Conservation (phyloP, 2,329 filamentous ascomycete genomes). For the Fusarium concolor region DNA sequence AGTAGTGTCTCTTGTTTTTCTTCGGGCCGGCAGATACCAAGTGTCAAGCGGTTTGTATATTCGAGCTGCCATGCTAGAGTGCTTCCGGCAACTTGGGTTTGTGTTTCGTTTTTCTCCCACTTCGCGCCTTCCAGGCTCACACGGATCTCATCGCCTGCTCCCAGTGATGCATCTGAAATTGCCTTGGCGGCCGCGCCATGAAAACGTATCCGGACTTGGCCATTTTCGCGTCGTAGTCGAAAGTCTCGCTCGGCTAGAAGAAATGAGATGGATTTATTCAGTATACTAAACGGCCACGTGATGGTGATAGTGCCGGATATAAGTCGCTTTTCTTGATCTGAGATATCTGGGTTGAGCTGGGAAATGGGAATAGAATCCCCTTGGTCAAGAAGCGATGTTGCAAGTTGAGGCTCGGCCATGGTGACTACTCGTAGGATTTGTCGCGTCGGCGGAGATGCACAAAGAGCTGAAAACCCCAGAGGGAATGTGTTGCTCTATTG, state of each 20-base stretch:
- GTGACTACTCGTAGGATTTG: constrained; percentile 26
- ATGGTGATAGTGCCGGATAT: constrained; percentile 83
- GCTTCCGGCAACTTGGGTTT: constrained; percentile 61
- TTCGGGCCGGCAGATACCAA: constrained; percentile 58
- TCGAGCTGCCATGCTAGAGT: constrained; percentile 69
- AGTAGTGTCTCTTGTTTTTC: constrained; percentile 62
- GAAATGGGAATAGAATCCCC: constrained; percentile 64
- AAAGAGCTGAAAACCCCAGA: constrained; percentile 19
- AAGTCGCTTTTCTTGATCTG: constrained; percentile 54
- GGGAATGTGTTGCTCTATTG: constrained; percentile 9
- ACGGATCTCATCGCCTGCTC: constrained; percentile 81
- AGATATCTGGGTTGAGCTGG: constrained; percentile 62
- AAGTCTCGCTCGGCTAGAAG: constrained; percentile 88
- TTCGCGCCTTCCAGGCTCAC: constrained; percentile 76
- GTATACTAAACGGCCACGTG: constrained; percentile 90
- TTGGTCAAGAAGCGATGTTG: constrained; percentile 42
- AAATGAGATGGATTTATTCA: constrained; percentile 78
- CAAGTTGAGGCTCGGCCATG: constrained; percentile 44
- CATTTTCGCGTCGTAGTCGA: constrained; percentile 78
- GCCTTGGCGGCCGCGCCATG: constrained; percentile 75
- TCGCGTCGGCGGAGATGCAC: constrained; percentile 29
- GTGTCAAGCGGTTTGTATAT: constrained; percentile 62
- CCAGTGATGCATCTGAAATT: constrained; percentile 73
- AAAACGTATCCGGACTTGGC: constrained; percentile 85
- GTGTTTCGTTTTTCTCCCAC: constrained; percentile 68